These are phyloP conservation scores for Agaricus sinodeliciosus DNA, from an alignment of 768 basidiomycete genomes.

Conservation along the genomic window DNA sequence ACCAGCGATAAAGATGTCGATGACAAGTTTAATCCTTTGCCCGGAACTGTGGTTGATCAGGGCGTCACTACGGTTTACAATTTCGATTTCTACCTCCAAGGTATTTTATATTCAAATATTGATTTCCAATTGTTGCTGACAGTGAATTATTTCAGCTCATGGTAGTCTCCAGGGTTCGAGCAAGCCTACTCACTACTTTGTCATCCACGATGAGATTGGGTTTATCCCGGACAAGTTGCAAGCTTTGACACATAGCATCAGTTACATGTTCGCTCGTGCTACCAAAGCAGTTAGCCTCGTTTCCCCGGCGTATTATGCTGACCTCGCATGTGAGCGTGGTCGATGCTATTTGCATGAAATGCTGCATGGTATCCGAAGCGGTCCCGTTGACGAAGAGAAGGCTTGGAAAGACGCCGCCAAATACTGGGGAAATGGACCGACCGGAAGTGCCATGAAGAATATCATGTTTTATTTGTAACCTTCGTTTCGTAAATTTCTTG, in stretches of 20 bases:
- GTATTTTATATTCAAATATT: conserved; percentile 18
- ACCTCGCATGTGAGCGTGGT: conserved; percentile 59
- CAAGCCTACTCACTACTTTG: conserved; percentile 73
- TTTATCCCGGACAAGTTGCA: conserved; percentile 70
- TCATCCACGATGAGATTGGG: conserved; percentile 72
- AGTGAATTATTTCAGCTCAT: conserved; percentile 44
- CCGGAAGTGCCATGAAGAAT: conserved; percentile 43
- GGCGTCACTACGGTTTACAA: conserved; percentile 65
- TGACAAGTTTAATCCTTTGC: conserved; percentile 62
- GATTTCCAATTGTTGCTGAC: not conserved
- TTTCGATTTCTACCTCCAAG: conserved; percentile 67
- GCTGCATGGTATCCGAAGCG: conserved; percentile 37
- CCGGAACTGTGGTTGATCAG: conserved; percentile 78
- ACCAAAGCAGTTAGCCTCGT: conserved; percentile 82
- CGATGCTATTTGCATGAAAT: conserved; percentile 73
- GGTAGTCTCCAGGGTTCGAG: conserved; percentile 70
- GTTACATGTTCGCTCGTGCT: conserved; percentile 80
- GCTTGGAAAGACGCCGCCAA: conserved; percentile 46
- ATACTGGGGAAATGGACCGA: conserved; percentile 54
- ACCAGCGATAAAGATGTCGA: conserved; percentile 45
- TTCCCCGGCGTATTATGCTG: conserved; percentile 80
- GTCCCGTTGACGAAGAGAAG: conserved; percentile 34
- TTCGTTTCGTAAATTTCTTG: not conserved
- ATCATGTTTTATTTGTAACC: conserved; percentile 72
- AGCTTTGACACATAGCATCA: conserved; percentile 58